Percentiles rank a stretch among this genome's conserved stretches.
These are phyloP conservation scores for Theileria orientalis DNA, from an alignment of 169 alveolate genomes.

Conservation along the genomic window DNA sequence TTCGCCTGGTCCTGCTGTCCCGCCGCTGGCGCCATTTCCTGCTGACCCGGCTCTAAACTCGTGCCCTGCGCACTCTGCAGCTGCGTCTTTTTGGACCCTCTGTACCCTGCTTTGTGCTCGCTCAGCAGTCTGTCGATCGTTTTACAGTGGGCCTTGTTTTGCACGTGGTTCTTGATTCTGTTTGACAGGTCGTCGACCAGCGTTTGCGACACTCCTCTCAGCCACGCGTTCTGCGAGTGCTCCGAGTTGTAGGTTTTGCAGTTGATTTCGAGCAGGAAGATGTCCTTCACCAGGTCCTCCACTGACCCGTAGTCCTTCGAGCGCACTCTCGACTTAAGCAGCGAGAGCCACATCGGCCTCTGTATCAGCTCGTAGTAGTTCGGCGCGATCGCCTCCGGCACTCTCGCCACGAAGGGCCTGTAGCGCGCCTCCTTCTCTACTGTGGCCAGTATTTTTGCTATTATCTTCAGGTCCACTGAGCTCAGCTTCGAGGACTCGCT, in stretches of 20 bases:
- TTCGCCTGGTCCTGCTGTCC: background rate
- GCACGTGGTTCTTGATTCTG: conserved; percentile 52
- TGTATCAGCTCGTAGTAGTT: conserved; percentile 76
- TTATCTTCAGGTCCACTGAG: conserved; percentile 29
- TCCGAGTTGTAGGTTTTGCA: conserved; percentile 80
- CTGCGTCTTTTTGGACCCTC: background rate
- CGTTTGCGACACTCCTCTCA: conserved; percentile 65
- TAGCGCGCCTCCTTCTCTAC: conserved; percentile 59
- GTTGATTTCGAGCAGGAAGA: conserved; percentile 74
- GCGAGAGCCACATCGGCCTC: conserved; percentile 82
- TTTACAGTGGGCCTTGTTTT: conserved; percentile 6
- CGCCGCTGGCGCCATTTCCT: background rate
- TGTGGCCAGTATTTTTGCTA: conserved; percentile 39
- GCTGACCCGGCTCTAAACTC: no score
- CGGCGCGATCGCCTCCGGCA: conserved; percentile 83
- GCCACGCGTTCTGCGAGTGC: conserved; percentile 73
- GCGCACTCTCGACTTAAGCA: conserved; percentile 72
- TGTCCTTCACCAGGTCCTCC: conserved; percentile 72
- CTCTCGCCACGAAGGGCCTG: conserved; percentile 76
- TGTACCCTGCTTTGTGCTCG: background rate
- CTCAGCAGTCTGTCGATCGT: background rate
- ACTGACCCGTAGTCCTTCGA: conserved; percentile 71
- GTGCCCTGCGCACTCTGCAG: no score
- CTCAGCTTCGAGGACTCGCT: background rate
- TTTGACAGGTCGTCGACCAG: conserved; percentile 63